Conservation (phyloP, 371 early-diverging fungal species). For the Haplosporangium sp. region DNA sequence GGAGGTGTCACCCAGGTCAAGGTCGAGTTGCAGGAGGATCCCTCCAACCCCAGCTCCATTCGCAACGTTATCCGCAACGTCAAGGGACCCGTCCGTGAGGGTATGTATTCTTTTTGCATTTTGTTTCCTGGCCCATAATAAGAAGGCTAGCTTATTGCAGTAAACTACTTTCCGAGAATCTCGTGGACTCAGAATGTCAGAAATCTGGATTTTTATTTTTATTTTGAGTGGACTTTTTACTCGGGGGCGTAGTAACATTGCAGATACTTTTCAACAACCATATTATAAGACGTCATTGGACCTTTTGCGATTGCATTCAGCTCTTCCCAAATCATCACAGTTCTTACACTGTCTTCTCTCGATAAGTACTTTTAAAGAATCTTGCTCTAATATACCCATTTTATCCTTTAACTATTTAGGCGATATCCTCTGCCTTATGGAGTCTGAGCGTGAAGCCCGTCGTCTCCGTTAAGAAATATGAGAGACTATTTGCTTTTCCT, state of each 20-base stretch:
- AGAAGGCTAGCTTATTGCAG: too few species aligned
- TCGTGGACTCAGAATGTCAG: too few species aligned
- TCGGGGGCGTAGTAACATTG: too few species aligned
- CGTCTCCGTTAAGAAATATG: conserved; percentile 88
- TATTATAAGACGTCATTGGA: too few species aligned
- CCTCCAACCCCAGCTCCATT: conserved; percentile 64
- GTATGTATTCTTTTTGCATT: conserved; percentile 28
- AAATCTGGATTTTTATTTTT: too few species aligned
- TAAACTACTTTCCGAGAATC: too few species aligned
- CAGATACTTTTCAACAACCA: too few species aligned
- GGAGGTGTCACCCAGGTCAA: conserved; percentile 99
- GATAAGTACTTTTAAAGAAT: background rate
- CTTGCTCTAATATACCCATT: background rate
- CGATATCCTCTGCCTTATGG: conserved; percentile 96
- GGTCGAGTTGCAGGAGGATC: conserved; percentile 97
- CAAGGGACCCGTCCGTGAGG: conserved; percentile 98
- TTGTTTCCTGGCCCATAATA: background rate
- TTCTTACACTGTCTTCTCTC: too few species aligned
- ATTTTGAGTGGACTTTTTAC: too few species aligned
- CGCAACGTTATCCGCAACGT: conserved; percentile 99
- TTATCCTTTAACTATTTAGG: conserved; percentile 46
- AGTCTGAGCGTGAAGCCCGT: conserved; percentile 99
- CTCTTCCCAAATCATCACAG: too few species aligned
- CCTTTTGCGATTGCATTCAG: too few species aligned
- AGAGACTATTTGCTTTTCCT: conserved; percentile 23